Evolutionary conservation across 352 stramenopile species (phyloP), one percentile per base, ranked within the genome.

Genomic region (Peronospora farinosa): DNA sequence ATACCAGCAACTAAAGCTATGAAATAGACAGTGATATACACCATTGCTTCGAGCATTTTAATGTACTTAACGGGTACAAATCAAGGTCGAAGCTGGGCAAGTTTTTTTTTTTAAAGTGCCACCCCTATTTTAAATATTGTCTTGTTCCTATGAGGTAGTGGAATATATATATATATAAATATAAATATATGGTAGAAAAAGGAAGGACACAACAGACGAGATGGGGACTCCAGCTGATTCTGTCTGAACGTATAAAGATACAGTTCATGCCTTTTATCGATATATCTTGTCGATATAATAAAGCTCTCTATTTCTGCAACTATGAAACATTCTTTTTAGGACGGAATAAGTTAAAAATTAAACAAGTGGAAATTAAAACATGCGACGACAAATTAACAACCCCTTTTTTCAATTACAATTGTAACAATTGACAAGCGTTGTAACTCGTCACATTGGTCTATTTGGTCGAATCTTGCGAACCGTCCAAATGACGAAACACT

Each of bases 11-110:
- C 59, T 13, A 32, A 19, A 32, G 35, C 51, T 19, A 65, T 3
- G 2, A 63, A 44, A 19, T 39, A 65, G 19, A 51, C 60, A 44
- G 51, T 52, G 19, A 53, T 36, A 19, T 63, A 55, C 19, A 78
- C 37, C 40, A 65, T 2, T 1, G n/a, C 13, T 47, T 30, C 33
- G 21, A 60, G 13, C 60, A 70, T 63, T 9, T 13, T 54, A n/a
- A 21, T 13, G 17, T 40, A 27, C 40, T 31, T 15, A 28, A 32
- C 11, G 36, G 11, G 15, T 48, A 25, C 47, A 47, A 55, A 56
- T 55, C 23, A 23, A 15, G n/a, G 28, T 27, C 23, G 23, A 4
- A 5, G 33, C 32, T 63, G 38, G 39, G 11, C 31, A 28, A 13
- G 19, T n/a, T 19, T 52, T 39, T 27, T 4, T 17, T 15, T 51